These are phyloP conservation scores for Aaosphaeria pasadenensis DNA, from an alignment of 2,329 filamentous ascomycete species.

Conservation along the genomic window DNA sequence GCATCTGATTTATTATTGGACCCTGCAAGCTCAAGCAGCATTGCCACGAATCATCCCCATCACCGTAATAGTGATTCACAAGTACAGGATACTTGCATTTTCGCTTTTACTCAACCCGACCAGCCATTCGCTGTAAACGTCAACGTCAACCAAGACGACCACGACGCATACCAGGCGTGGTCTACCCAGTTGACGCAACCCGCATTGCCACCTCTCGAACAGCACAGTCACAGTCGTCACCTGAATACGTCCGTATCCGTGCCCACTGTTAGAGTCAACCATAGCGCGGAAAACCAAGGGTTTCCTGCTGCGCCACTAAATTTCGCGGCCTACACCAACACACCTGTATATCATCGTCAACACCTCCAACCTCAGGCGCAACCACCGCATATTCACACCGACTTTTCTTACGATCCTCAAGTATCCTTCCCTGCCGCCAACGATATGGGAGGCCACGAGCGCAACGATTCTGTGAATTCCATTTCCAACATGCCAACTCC, in stretches of 20 bases:
- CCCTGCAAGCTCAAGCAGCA: too few relatives aligned
- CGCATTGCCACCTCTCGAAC: background rate
- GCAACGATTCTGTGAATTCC: conserved; percentile 27
- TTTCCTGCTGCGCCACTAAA: conserved; percentile 33
- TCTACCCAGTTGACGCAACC: background rate
- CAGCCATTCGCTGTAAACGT: background rate
- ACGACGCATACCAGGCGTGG: background rate
- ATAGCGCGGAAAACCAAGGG: conserved; percentile 7
- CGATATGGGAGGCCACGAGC: conserved; percentile 20
- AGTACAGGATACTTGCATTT: background rate
- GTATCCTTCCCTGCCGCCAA: conserved; percentile 2
- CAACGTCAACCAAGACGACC: background rate
- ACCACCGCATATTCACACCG: conserved; percentile 17
- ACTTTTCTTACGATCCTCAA: conserved; percentile 10
- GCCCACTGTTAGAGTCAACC: background rate
- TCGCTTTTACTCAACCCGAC: background rate
- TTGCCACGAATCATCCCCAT: too few relatives aligned
- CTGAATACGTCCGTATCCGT: background rate
- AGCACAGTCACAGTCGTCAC: background rate
- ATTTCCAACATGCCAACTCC: conserved; percentile 33
- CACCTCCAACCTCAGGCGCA: conserved; percentile 28
- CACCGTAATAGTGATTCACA: too few relatives aligned
- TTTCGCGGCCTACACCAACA: conserved; percentile 7
- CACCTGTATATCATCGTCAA: conserved; percentile 21
- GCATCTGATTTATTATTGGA: background rate